These are phyloP conservation scores for Colletotrichum tropicicola DNA, from an alignment of 2,329 filamentous ascomycete species.

Conservation along the genomic window DNA sequence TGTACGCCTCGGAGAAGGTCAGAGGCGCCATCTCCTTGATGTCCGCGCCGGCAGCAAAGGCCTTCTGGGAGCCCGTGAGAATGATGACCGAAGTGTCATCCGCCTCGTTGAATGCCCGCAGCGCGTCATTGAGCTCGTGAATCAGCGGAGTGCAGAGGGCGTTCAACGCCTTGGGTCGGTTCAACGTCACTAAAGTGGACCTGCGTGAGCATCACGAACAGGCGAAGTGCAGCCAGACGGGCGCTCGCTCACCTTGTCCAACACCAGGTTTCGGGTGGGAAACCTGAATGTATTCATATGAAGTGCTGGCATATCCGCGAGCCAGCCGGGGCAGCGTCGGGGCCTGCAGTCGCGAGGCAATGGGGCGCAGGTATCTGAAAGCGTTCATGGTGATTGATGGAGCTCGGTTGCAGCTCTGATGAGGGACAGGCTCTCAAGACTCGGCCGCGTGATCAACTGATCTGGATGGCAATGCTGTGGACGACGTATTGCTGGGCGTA, in stretches of 20 bases:
- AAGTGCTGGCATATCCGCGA: constrained; percentile 57
- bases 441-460: background rate
- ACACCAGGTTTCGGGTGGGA: constrained; percentile 89
- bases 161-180: constrained; percentile 95
- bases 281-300: constrained; percentile 85
- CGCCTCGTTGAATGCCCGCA: constrained; percentile 75
- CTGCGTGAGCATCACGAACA: constrained; percentile 6
- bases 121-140: constrained; percentile 83
- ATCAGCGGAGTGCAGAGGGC: constrained; percentile 93
- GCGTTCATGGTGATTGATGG: constrained; percentile 55
- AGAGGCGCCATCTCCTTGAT: constrained; percentile 99
- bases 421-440: background rate
- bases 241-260: constrained; percentile 73
- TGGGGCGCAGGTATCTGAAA: constrained; percentile 67
- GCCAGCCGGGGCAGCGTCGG: constrained; percentile 66
- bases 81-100: constrained; percentile 79
- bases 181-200: constrained; percentile 77
- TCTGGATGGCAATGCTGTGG: background rate
- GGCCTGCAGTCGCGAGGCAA: constrained; percentile 67
- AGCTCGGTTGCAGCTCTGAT: constrained; percentile 1
- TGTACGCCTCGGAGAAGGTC: constrained; percentile 89
- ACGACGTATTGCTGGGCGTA: background rate
- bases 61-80: constrained; percentile 87
- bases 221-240: constrained; percentile 20
- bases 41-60: constrained; percentile 95